Evolutionary conservation across 176 grass and related monocot species (phyloP).

Genomic region (Themeda triandra): DNA sequence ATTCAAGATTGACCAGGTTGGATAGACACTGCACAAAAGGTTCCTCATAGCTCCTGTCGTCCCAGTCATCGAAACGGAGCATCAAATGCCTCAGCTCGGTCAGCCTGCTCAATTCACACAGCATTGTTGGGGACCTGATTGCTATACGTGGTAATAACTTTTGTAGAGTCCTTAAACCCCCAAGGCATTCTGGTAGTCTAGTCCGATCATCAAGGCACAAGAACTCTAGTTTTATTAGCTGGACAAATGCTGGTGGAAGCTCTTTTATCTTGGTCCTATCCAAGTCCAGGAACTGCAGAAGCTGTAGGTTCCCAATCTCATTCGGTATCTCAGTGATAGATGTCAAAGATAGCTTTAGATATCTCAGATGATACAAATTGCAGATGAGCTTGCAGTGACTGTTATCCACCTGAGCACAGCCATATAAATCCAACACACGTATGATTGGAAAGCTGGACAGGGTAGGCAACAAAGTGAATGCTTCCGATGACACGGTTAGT

Average conservation of each 20-base stretch:
- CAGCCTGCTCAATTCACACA: background rate
- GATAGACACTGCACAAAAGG: background rate
- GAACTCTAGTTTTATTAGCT: background rate
- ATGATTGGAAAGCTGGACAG: background rate
- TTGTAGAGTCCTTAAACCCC: background rate
- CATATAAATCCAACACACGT: background rate
- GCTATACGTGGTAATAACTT: background rate
- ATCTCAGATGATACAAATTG: background rate
- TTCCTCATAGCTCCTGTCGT: background rate
- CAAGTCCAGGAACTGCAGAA: background rate
- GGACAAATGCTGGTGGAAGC: background rate
- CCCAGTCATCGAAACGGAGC: background rate
- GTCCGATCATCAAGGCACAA: background rate
- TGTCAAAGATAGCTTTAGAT: background rate
- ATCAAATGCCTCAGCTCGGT: background rate
- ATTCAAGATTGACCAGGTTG: background rate
- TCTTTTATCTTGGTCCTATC: fast-evolving
- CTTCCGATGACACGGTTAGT: background rate
- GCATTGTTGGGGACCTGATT: background rate
- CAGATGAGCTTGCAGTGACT: background rate
- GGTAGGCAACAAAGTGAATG: background rate
- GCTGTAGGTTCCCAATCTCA: background rate
- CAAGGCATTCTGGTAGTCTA: background rate
- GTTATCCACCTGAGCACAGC: background rate
- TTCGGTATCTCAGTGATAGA: background rate